Evolutionary conservation across 306 rosid genomes (phyloP).

Genomic region (Lablab purpureus): DNA sequence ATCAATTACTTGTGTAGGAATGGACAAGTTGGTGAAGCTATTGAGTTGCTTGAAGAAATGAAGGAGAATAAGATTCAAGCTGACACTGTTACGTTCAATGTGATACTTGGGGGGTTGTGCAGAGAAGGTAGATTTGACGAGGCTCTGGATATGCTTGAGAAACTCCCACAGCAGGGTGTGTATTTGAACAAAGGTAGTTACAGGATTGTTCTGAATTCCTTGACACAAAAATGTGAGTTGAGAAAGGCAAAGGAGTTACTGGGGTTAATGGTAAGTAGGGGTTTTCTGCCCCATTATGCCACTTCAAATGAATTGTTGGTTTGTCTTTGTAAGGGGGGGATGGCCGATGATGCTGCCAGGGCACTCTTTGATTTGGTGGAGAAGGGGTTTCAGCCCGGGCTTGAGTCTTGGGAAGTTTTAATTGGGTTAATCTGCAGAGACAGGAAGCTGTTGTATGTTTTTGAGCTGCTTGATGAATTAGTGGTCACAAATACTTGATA

Average conservation of each 20-base stretch:
- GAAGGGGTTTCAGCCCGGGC: conserved; percentile 76
- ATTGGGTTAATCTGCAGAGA: conserved; percentile 73
- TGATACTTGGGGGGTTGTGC: conserved; percentile 80
- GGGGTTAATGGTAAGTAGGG: conserved; percentile 74
- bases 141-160: conserved; percentile 78
- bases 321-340: conserved; percentile 70
- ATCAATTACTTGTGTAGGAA: conserved; percentile 70
- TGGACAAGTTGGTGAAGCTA: conserved; percentile 66
- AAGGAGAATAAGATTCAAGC: conserved; percentile 64
- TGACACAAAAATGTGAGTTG: conserved; percentile 67
- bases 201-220: conserved; percentile 78
- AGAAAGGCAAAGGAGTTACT: conserved; percentile 65
- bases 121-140: conserved; percentile 69
- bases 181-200: conserved; percentile 82
- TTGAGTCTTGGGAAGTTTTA: conserved; percentile 73
- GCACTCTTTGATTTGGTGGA: conserved; percentile 68
- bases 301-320: conserved; percentile 81
- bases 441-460: conserved; percentile 63
- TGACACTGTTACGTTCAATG: conserved; percentile 75
- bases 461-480: conserved; percentile 79
- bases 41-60: conserved; percentile 76
- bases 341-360: conserved; percentile 68
- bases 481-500: conserved; percentile 42
- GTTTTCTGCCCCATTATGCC: conserved; percentile 81
- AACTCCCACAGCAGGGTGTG: conserved; percentile 78